These are phyloP conservation scores for Aspergillus vadensis DNA, from an alignment of 2,329 filamentous ascomycete species.

Conservation along the genomic window DNA sequence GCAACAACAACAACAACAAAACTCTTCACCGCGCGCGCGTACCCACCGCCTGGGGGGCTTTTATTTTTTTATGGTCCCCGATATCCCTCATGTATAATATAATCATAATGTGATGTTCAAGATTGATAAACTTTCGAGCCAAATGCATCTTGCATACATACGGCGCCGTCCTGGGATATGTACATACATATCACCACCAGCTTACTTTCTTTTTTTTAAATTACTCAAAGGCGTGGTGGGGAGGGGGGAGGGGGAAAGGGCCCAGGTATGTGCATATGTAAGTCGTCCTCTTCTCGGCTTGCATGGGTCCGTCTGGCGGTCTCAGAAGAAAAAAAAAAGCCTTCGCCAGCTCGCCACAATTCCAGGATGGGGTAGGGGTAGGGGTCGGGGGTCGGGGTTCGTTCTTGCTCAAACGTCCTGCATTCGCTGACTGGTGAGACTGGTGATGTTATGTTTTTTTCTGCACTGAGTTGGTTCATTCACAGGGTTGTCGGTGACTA, in stretches of 20 bases:
- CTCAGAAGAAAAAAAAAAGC: neutral
- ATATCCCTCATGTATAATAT: neutral
- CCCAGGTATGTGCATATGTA: neutral
- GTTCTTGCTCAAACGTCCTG: neutral
- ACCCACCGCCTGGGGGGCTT: neutral
- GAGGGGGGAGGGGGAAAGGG: no score
- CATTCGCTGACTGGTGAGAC: neutral
- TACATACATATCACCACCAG: neutral
- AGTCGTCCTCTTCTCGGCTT: neutral
- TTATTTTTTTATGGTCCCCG: neutral
- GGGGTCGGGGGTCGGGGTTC: neutral
- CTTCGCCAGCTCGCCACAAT: neutral
- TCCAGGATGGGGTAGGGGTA: neutral
- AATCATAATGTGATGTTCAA: neutral
- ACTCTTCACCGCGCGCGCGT: neutral
- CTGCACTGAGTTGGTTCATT: neutral
- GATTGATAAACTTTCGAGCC: neutral
- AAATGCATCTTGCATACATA: neutral
- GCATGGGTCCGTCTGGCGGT: neutral
- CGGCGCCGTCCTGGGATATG: no score
- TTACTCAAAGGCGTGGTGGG: neutral
- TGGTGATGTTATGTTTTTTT: no score
- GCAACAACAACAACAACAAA: no score
- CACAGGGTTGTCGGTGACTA: neutral
- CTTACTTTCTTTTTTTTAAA: neutral